A percentile compares a stretch with the other conserved stretches of the same genome.
Evolutionary conservation across 805 yeast genomes (phyloP).

Genomic region (Sugiyamaella marilandica): DNA sequence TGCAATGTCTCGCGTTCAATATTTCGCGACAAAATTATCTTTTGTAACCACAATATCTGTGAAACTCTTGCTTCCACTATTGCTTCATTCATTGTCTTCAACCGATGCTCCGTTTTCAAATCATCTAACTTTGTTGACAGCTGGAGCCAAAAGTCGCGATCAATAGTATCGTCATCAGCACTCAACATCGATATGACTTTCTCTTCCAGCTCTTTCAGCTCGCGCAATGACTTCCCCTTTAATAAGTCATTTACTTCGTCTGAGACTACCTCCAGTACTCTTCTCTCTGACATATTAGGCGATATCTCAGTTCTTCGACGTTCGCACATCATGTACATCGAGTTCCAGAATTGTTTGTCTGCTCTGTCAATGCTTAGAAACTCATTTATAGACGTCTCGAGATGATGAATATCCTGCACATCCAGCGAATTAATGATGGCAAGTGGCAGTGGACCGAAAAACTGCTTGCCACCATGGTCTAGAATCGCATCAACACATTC

Average conservation of each 20-base stretch:
- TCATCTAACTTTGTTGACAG: conserved; percentile 21
- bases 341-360: conserved; percentile 24
- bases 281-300: neutral
- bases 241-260: conserved; percentile 29
- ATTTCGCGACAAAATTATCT: neutral
- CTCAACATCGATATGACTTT: conserved; percentile 20
- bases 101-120: neutral
- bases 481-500: conserved; percentile 18
- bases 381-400: conserved; percentile 13
- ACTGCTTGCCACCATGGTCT: conserved; percentile 11
- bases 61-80: neutral
- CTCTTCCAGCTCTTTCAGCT: conserved; percentile 23
- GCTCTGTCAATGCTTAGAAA: conserved; percentile 10
- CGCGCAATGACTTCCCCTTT: conserved; percentile 24
- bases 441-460: conserved; percentile 21
- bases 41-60: neutral
- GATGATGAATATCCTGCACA: conserved; percentile 13
- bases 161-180: conserved; percentile 18
- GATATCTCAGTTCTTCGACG: conserved; percentile 1
- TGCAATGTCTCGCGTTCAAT: neutral
- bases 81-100: neutral
- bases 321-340: conserved; percentile 14
- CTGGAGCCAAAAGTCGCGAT: conserved; percentile 30
- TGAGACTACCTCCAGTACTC: conserved; percentile 19
- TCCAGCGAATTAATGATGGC: conserved; percentile 19